Evolutionary conservation across 208 protist species (phyloP), one percentile per base, ranked within the genome.

Genomic region (Acanthamoeba culbertsoni): DNA sequence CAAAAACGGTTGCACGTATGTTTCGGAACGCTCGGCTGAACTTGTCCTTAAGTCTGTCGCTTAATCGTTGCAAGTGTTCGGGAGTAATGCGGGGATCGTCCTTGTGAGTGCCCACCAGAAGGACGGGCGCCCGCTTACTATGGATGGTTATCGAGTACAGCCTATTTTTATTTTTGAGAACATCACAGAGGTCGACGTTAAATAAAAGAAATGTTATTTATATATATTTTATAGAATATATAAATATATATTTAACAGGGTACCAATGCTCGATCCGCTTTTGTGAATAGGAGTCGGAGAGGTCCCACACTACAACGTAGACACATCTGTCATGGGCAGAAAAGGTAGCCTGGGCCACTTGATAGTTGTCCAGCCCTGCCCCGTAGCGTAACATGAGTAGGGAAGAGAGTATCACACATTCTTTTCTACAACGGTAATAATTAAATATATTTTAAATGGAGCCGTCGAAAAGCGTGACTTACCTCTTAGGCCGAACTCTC

Each of bases 221-320:
- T 35, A 31, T 31, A 31, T 65, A 31, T 8, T 3, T 31, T 18
- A 4, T 20, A 5, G 68, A 16, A 18, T 1, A 46, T 40, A 31
- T 71, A 12, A 16, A 8, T 43, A 31, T 43, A 23, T 3, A 3
- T 26, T 18, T 37, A 26, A 37, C 0, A 48, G 33, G 4, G 33
- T 53, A 82, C 71, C 71, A 82, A n/a, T 82, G 71, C 43, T 82
- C 71, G 71, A 82, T 82, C 43, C 71, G 28, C 71, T 82, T 82
- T 53, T 82, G 71, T 1, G 71, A 82, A 20, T 82, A 82, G 26
- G 71, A 82, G 42, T 82, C 53, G 37, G 71, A 55, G n/a, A 82
- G 71, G 28, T 82, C 71, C 71, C 71, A 82, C 18, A 82, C 71
- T 2, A 82, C 16, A 4, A 82, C 71, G 71, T 82, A 82, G 71